phyloP scores from a whole-genome alignment of 352 stramenopile species.

The Phytophthora cryptogea region DNA sequence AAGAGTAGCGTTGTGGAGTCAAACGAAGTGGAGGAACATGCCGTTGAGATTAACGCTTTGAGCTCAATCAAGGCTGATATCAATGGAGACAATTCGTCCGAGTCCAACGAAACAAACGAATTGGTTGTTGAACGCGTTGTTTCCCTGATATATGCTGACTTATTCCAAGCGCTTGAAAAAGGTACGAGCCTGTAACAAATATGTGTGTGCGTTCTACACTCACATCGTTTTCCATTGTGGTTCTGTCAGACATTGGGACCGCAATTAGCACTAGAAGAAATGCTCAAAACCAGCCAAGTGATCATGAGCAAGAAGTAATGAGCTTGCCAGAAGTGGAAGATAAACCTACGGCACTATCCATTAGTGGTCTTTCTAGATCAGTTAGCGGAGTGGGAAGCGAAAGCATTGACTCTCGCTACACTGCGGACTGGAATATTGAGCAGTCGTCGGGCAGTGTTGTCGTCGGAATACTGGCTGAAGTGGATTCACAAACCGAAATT shows the following conservation, averaged over 20 bases:
- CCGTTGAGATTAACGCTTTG: not conserved
- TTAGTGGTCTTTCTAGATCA: not conserved
- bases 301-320: not conserved
- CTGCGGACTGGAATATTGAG: constrained; percentile 15
- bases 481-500: not conserved
- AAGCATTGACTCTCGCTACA: constrained; percentile 6
- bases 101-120: constrained; percentile 1
- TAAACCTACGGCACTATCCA: not conserved
- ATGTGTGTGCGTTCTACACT: not conserved
- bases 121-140: constrained; percentile 18
- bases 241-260: constrained; percentile 17
- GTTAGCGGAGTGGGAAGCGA: constrained; percentile 6
- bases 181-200: constrained; percentile 17
- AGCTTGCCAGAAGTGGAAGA: not conserved
- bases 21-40: not conserved
- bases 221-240: constrained; percentile 9
- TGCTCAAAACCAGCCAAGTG: constrained; percentile 2
- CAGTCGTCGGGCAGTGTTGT: constrained; percentile 1
- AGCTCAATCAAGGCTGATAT: not conserved
- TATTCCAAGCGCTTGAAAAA: constrained; percentile 22
- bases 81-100: not conserved
- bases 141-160: constrained; percentile 24
- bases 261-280: constrained; percentile 2
- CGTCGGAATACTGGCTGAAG: not conserved
- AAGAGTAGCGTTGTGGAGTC: not conserved